A percentile compares a stretch with the other conserved stretches of the same genome.
phyloP scores from a whole-genome alignment of 768 basidiomycete genomes.

The Suillus decipiens region DNA sequence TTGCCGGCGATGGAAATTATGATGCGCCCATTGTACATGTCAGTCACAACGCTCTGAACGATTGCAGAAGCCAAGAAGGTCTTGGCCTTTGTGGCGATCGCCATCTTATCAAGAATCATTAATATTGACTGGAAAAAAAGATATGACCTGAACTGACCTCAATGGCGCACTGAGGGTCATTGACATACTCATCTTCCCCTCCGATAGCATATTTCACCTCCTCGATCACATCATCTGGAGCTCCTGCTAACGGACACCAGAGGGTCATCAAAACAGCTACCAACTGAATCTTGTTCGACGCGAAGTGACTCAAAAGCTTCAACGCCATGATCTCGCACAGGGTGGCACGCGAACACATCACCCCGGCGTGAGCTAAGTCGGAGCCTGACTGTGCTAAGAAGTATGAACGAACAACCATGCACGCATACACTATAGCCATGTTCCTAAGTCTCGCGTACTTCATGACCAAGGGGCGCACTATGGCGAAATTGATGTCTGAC shows the following conservation, averaged over 20 bases:
- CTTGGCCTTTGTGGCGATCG: slow-evolving; percentile 84
- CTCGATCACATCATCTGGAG: slow-evolving; percentile 62
- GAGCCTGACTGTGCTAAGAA: slow-evolving; percentile 69
- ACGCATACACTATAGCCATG: slow-evolving; percentile 72
- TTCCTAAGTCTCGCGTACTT: slow-evolving; percentile 81
- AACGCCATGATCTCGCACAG: slow-evolving; percentile 89
- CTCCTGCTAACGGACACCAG: slow-evolving; percentile 86
- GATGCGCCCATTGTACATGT: slow-evolving; percentile 82
- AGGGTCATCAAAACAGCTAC: slow-evolving; percentile 74
- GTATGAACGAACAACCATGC: slow-evolving; percentile 76
- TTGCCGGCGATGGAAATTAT: slow-evolving; percentile 61
- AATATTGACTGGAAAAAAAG: background rate
- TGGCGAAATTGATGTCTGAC: slow-evolving; percentile 78
- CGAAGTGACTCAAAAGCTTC: slow-evolving; percentile 79
- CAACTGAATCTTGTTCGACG: slow-evolving; percentile 73
- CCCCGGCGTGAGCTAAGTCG: slow-evolving; percentile 75
- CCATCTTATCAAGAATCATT: slow-evolving; percentile 56
- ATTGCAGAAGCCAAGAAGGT: slow-evolving; percentile 80
- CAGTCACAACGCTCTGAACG: slow-evolving; percentile 83
- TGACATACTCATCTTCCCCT: slow-evolving; percentile 55
- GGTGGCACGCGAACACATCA: slow-evolving; percentile 71
- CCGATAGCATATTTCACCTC: slow-evolving; percentile 62
- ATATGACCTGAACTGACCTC: slow-evolving; percentile 57
- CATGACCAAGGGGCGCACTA: slow-evolving; percentile 74
- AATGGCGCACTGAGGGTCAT: slow-evolving; percentile 77